Evolutionary conservation across 2,329 filamentous ascomycete species (phyloP).

Genomic region (Huntiella decipiens): DNA sequence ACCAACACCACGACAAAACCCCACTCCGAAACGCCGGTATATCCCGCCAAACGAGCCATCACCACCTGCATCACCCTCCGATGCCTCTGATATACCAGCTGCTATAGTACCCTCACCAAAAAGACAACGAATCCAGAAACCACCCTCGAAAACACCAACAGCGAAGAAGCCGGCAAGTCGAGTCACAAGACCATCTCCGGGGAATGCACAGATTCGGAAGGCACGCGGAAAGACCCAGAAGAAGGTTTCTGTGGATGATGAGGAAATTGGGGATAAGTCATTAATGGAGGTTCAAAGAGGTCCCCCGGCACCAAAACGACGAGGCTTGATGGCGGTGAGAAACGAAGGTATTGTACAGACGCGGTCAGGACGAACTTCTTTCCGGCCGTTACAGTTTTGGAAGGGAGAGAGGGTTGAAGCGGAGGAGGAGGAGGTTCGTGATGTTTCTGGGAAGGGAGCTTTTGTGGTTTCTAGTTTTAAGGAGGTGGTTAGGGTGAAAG

Average conservation of each 20-base stretch:
- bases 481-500: constrained; percentile 48
- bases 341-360: constrained; percentile 34
- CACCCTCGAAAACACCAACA: not conserved
- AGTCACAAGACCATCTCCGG: constrained; percentile 5
- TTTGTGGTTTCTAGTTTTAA: constrained; percentile 51
- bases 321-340: constrained; percentile 34
- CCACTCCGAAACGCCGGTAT: not conserved
- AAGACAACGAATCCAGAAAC: not conserved
- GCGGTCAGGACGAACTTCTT: constrained; percentile 60
- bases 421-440: constrained; percentile 35
- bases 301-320: constrained; percentile 35
- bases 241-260: constrained; percentile 12
- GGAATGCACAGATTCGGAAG: constrained; percentile 1
- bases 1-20: constrained; percentile 4
- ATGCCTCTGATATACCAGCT: not conserved
- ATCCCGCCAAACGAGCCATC: not conserved
- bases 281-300: constrained; percentile 31
- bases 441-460: constrained; percentile 12
- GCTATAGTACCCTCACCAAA: not conserved
- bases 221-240: constrained; percentile 1
- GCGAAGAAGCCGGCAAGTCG: not conserved
- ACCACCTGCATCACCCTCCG: not conserved
- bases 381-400: constrained; percentile 70
- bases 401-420: constrained; percentile 62
- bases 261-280: constrained; percentile 27